A percentile compares a stretch with the other conserved stretches of the same genome.
Conservation (phyloP, 106 monocot genomes). For the Dioscorea zingiberensis region DNA sequence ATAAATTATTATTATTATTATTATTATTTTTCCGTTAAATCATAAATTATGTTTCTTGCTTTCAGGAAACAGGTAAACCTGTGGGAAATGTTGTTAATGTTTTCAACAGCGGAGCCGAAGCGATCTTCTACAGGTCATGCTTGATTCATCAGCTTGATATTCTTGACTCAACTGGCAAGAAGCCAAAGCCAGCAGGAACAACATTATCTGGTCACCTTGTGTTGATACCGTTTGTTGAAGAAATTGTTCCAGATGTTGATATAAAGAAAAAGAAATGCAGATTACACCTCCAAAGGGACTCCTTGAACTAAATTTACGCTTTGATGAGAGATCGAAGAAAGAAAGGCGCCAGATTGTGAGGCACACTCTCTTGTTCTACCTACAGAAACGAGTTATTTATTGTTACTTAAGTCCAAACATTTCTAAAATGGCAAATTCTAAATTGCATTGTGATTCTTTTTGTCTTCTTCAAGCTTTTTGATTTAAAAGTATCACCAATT, state of each 20-base stretch:
- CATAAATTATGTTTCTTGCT: not conserved
- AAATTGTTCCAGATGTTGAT: conserved; percentile 89
- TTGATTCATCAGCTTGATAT: no score
- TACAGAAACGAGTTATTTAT: no score
- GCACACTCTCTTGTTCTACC: conserved; percentile 15
- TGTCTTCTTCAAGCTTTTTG: no score
- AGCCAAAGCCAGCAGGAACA: conserved; percentile 11
- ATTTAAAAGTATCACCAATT: no score
- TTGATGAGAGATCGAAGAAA: conserved; percentile 65
- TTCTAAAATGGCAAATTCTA: no score
- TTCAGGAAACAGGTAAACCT: conserved; percentile 60
- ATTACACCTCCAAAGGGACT: conserved; percentile 97
- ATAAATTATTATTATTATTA: no score
- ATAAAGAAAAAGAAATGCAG: conserved; percentile 61
- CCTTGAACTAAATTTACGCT: conserved; percentile 73
- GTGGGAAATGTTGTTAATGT: conserved; percentile 73
- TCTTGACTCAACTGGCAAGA: conserved; percentile 15
- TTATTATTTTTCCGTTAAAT: no score
- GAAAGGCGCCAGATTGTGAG: conserved; percentile 78
- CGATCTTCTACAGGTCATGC: conserved; percentile 76
- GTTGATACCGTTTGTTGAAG: conserved; percentile 94
- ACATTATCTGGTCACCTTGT: conserved; percentile 35
- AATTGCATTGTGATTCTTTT: no score
- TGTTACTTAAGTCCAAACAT: no score
- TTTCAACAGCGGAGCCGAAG: conserved; percentile 62